Evolutionary conservation across 2,329 filamentous ascomycete genomes (phyloP), one percentile per base, ranked within the genome.

Genomic region (Pseudogymnoascus sp.): DNA sequence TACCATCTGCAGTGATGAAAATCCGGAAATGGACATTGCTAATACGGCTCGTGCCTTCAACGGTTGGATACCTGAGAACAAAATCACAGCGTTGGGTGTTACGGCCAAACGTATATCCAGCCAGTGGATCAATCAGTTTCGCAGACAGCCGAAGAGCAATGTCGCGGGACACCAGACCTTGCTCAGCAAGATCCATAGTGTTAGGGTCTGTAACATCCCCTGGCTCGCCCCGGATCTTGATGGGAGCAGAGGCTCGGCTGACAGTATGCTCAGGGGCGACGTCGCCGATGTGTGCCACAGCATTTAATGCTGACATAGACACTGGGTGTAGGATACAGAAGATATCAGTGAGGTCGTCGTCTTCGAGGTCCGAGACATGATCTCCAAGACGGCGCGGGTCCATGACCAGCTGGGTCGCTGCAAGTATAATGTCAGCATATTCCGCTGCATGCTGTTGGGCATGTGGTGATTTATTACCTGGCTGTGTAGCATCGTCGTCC

Each of bases 1-100:
- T 87, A 29, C 89, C 90, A n/a, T 86, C 79, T 2, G 21, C 13
- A 69, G 95, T 99, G 68, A 96, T 81, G 71, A 88, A 96, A 65
- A 99, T 96, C 60, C 91, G 87, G 73, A 97, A 99, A 73, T 99
- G 94, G n/a, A 89, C 82, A 72, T 97, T 97, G 78, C 93, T 97
- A 64, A 99, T 82, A 45, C 89, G 83, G 36, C 77, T 74, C 58
- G 90, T 84, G 68, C 82, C 82, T n/a, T 59, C 58, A n/a, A 29
- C 37, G 2, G 35, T 59, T 5, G 58, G 58, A 39, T 37, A 29
- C 12, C 27, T 59, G 55, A 92, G 76, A 63, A 87, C 75, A 60
- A 90, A 79, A 70, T 99, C 94, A 74, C 90, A 94, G 35, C 83
- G 81, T 52, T 73, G 68, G 0, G 75, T 68, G 70, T 94, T 93